phyloP scores from a whole-genome alignment of 179 eudicot genomes.

The Corrigiola litoralis region DNA sequence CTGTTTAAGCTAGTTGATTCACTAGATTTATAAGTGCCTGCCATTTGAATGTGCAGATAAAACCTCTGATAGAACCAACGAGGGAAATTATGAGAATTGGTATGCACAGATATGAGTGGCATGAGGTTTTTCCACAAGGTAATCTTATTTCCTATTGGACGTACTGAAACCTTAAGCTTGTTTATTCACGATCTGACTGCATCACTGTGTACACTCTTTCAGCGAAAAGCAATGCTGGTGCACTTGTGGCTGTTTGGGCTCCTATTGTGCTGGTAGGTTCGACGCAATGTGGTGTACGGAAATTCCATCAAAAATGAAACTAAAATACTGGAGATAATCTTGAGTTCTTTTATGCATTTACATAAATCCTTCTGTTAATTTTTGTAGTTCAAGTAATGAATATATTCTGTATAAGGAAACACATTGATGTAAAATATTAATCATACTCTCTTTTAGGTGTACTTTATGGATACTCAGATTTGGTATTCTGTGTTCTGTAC shows the following conservation, averaged over 20 bases:
- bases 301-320: no score
- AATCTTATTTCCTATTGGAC: slow-evolving; percentile 9
- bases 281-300: no score
- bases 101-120: slow-evolving; percentile 66
- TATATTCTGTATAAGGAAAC: not conserved
- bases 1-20: not conserved
- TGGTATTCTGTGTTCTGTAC: slow-evolving; percentile 99
- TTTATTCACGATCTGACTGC: slow-evolving; percentile 8
- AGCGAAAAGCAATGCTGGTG: slow-evolving; percentile 91
- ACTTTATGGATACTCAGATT: slow-evolving; percentile 95
- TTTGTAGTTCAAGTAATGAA: not conserved
- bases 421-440: not conserved
- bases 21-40: not conserved
- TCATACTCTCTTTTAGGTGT: slow-evolving; percentile 49
- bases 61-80: slow-evolving; percentile 88
- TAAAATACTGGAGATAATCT: no score
- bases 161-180: slow-evolving; percentile 1
- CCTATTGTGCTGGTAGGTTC: slow-evolving; percentile 83
- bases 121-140: slow-evolving; percentile 90
- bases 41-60: slow-evolving; percentile 58
- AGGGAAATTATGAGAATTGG: slow-evolving; percentile 81
- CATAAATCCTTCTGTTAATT: not conserved
- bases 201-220: slow-evolving; percentile 16
- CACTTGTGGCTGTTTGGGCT: slow-evolving; percentile 92
- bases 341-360: not conserved